phyloP scores from a whole-genome alignment of 1,284 basidiomycete species.

The Boletus sp. region DNA sequence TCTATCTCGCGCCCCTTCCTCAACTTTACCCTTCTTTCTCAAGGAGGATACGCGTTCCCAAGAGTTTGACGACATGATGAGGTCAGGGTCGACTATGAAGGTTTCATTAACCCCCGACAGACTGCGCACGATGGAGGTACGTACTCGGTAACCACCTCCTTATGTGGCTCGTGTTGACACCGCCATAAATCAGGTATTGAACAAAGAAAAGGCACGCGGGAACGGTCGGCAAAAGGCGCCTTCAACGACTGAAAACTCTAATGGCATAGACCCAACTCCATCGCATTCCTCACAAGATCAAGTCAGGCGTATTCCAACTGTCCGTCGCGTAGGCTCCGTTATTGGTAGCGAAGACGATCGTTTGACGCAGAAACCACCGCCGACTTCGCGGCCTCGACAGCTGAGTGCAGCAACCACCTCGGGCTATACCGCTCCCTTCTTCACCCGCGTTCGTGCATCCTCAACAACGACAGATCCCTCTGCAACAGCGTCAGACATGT shows the following conservation, averaged over 20 bases:
- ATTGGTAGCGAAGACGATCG: slow-evolving; percentile 50
- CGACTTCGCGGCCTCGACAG: slow-evolving; percentile 34
- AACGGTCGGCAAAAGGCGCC: slow-evolving; percentile 34
- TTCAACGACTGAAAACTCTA: slow-evolving; percentile 25
- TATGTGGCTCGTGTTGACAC: slow-evolving; percentile 23
- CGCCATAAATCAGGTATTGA: slow-evolving; percentile 47
- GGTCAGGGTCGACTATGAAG: slow-evolving; percentile 85
- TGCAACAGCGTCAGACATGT: slow-evolving; percentile 7
- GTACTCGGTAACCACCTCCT: slow-evolving; percentile 29
- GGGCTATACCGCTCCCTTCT: slow-evolving; percentile 19
- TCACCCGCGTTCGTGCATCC: slow-evolving; percentile 29
- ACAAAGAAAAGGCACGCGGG: slow-evolving; percentile 58
- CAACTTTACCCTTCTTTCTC: slow-evolving; percentile 6
- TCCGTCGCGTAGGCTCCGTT: slow-evolving; percentile 61
- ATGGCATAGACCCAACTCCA: slow-evolving; percentile 15
- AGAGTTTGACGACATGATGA: slow-evolving; percentile 89
- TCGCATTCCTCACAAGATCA: slow-evolving; percentile 22
- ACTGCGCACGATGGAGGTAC: slow-evolving; percentile 85
- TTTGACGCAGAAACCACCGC: slow-evolving; percentile 31
- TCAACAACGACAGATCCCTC: slow-evolving; percentile 31
- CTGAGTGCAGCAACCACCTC: slow-evolving; percentile 34
- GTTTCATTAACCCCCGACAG: slow-evolving; percentile 92
- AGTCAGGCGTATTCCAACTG: slow-evolving; percentile 33
- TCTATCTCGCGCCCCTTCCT: neutral
- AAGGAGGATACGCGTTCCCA: slow-evolving; percentile 56